Percentiles rank a stretch among this genome's conserved stretches.
Evolutionary conservation across 148 eudicot species (phyloP).

Genomic region (Rhododendron williamsianum): DNA sequence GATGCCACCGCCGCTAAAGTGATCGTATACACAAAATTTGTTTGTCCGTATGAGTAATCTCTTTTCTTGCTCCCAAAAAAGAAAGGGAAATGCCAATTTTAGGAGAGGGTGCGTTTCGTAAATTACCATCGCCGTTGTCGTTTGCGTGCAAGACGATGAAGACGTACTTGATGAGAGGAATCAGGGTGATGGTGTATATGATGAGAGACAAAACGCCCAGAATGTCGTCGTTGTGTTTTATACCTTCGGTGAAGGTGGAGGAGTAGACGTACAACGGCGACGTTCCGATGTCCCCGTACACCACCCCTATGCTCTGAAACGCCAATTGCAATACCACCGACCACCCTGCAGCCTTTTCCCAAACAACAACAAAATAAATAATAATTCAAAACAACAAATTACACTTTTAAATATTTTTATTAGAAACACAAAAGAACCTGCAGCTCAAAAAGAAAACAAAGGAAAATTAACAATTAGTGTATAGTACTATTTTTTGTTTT

Average conservation of each 20-base stretch:
- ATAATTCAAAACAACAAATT: too few species aligned
- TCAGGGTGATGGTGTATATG: slow-evolving; percentile 24
- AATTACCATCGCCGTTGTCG: slow-evolving; percentile 32
- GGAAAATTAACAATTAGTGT: too few species aligned
- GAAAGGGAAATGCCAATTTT: too few species aligned
- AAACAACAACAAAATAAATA: not conserved
- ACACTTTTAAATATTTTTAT: too few species aligned
- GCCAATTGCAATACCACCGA: slow-evolving; percentile 13
- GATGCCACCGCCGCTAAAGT: not conserved
- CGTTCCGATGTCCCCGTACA: slow-evolving; percentile 36
- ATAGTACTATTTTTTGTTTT: too few species aligned
- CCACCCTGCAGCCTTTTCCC: slow-evolving; percentile 10
- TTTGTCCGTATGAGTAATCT: too few species aligned
- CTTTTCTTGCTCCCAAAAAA: too few species aligned
- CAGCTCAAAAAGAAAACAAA: too few species aligned
- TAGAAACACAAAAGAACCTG: too few species aligned
- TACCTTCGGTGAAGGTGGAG: slow-evolving; percentile 17
- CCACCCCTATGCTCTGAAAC: slow-evolving; percentile 28
- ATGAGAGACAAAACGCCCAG: slow-evolving; percentile 27
- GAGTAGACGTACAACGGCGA: slow-evolving; percentile 28
- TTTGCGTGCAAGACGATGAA: slow-evolving; percentile 29
- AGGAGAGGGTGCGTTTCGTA: too few species aligned
- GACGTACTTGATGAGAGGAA: slow-evolving; percentile 30
- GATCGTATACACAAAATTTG: too few species aligned
- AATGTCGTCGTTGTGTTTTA: slow-evolving; percentile 17